phyloP scores from a whole-genome alignment of 2,329 filamentous ascomycete species.

The Neurospora crassa region DNA sequence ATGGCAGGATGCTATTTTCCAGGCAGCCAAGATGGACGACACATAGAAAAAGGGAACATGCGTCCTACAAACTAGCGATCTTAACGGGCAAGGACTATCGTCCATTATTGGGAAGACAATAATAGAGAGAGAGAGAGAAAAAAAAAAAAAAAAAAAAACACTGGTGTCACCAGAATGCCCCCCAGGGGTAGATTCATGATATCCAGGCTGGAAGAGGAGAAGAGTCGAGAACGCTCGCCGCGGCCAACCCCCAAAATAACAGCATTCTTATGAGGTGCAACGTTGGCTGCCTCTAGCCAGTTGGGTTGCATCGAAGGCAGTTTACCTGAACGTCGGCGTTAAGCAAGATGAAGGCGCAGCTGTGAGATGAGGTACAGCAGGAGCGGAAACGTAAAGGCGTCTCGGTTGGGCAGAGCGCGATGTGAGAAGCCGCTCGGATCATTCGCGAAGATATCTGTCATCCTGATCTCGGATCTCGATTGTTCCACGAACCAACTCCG shows the following conservation, averaged over 20 bases:
- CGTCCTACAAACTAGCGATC: too few species aligned
- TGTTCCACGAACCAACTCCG: neutral
- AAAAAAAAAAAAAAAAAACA: too few species aligned
- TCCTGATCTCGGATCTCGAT: neutral
- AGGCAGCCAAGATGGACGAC: neutral
- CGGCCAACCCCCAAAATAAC: neutral
- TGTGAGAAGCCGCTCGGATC: neutral
- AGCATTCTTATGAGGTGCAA: neutral
- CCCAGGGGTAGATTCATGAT: neutral
- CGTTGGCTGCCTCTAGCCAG: neutral
- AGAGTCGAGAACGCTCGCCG: neutral
- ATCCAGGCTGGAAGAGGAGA: neutral
- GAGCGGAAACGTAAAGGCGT: neutral
- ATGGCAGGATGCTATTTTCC: neutral
- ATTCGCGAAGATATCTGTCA: too few species aligned
- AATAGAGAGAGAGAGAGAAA: too few species aligned
- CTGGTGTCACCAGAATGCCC: neutral
- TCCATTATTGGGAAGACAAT: neutral
- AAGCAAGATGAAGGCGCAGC: neutral
- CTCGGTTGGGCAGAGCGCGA: neutral
- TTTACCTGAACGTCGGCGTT: neutral
- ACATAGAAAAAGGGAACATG: too few species aligned
- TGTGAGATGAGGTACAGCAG: neutral
- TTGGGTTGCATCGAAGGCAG: neutral
- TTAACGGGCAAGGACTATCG: neutral